These are phyloP conservation scores for Arabidopsis lyrata DNA, from an alignment of 441 rosid species.

Conservation along the genomic window DNA sequence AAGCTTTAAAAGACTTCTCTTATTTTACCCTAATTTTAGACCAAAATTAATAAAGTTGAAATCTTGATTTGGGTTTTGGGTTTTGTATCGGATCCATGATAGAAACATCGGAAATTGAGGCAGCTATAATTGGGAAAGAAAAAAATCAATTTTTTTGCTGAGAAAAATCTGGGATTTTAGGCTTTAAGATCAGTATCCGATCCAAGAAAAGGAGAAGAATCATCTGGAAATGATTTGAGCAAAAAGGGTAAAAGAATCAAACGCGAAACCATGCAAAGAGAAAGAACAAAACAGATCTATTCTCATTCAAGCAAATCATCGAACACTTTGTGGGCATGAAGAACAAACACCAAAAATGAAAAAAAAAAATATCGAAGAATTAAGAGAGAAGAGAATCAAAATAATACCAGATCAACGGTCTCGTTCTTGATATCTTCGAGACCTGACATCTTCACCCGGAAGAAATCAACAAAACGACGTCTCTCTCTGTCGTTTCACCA, in stretches of 20 bases:
- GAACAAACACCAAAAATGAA: not conserved
- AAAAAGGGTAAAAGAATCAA: not conserved
- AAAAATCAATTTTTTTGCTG: not conserved
- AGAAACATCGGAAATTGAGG: conserved; percentile 13
- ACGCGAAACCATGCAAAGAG: conserved; percentile 30
- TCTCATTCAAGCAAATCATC: conserved; percentile 38
- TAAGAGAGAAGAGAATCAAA: not conserved
- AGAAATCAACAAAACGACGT: conserved; percentile 34
- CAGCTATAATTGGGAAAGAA: not conserved
- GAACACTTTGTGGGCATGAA: conserved; percentile 38
- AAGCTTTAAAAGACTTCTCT: not conserved
- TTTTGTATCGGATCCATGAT: conserved; percentile 9
- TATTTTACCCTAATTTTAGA: not conserved
- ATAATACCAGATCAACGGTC: conserved; percentile 49
- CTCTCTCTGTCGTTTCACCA: conserved; percentile 44
- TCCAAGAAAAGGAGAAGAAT: conserved; percentile 15
- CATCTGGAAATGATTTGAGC: not conserved
- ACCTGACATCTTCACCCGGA: conserved; percentile 40
- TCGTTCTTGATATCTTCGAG: conserved; percentile 53
- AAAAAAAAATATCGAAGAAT: not conserved
- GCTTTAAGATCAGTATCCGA: conserved; percentile 27
- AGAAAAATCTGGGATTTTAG: conserved; percentile 13
- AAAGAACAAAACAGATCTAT: conserved; percentile 31
- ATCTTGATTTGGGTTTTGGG: not conserved
- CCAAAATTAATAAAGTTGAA: not conserved